Evolutionary conservation across 108 stramenopile species (phyloP).

Genomic region (Nannochloropsis gaditana): DNA sequence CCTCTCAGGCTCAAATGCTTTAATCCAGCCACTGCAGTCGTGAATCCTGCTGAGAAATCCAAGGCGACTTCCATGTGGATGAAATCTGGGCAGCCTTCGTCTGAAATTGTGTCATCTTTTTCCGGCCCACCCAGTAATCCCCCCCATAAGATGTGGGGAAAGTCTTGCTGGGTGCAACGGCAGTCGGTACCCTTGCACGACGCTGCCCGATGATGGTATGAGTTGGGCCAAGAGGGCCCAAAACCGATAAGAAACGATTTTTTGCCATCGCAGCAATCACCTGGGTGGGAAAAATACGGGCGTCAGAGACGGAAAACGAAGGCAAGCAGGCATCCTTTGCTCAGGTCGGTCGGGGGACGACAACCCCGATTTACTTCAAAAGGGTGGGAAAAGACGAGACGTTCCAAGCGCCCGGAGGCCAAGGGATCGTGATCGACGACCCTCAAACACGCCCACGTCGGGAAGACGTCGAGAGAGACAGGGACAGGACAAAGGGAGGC

Average conservation of each 20-base stretch:
- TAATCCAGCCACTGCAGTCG: background rate
- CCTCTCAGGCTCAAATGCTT: constrained; percentile 7
- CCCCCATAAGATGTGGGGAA: constrained; percentile 7
- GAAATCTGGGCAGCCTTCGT: background rate
- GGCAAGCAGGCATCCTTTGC: background rate
- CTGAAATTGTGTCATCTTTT: background rate
- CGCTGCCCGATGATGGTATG: background rate
- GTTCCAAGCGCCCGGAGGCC: too few relatives aligned
- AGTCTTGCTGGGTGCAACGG: background rate
- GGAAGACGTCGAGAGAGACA: background rate
- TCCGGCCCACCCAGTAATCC: background rate
- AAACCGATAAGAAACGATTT: constrained; percentile 9
- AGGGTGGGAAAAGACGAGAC: too few relatives aligned
- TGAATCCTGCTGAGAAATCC: background rate
- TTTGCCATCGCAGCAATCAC: background rate
- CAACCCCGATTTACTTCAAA: too few relatives aligned
- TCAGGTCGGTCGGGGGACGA: too few relatives aligned
- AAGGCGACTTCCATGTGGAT: background rate
- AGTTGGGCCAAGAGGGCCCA: background rate
- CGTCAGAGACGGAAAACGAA: background rate
- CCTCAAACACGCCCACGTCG: too few relatives aligned
- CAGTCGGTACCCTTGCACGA: background rate
- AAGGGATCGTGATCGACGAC: too few relatives aligned
- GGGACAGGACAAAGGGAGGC: background rate
- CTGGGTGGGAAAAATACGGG: background rate